These are phyloP conservation scores for Flagelloscypha sp. DNA, from an alignment of 768 basidiomycete species.

Conservation along the genomic window DNA sequence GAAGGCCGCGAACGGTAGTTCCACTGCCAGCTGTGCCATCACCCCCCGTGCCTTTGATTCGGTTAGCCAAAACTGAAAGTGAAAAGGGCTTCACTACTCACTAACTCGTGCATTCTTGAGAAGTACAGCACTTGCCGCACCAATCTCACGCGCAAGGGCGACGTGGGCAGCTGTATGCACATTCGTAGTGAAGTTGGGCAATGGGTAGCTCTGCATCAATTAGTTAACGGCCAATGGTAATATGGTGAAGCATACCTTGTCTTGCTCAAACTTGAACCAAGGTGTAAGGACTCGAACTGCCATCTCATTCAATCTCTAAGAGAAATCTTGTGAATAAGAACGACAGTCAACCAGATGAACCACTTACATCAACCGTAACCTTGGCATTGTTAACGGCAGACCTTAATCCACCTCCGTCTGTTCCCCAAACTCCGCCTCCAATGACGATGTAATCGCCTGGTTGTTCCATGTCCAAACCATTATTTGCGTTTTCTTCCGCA, in stretches of 20 bases:
- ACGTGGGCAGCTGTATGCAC: conserved; percentile 38
- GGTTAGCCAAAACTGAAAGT: not conserved
- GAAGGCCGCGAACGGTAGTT: conserved; percentile 31
- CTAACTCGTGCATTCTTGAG: conserved; percentile 49
- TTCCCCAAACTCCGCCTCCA: conserved; percentile 32
- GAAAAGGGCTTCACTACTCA: not conserved
- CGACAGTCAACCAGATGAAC: not conserved
- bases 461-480: conserved; percentile 44
- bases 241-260: conserved; percentile 23
- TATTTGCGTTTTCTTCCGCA: conserved; percentile 37
- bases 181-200: conserved; percentile 32
- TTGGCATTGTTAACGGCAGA: conserved; percentile 25
- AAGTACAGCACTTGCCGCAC: conserved; percentile 55
- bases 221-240: not conserved
- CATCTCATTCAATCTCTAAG: conserved; percentile 38
- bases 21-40: conserved; percentile 17
- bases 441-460: conserved; percentile 41
- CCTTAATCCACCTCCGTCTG: conserved; percentile 20
- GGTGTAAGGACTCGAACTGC: conserved; percentile 34
- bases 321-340: not conserved
- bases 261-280: conserved; percentile 42
- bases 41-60: not conserved
- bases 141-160: conserved; percentile 53
- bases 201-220: conserved; percentile 30
- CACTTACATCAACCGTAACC: conserved; percentile 24